Evolutionary conservation across 441 rosid genomes (phyloP), one percentile per base, ranked within the genome.

Genomic region (Macaranga tanarius): DNA sequence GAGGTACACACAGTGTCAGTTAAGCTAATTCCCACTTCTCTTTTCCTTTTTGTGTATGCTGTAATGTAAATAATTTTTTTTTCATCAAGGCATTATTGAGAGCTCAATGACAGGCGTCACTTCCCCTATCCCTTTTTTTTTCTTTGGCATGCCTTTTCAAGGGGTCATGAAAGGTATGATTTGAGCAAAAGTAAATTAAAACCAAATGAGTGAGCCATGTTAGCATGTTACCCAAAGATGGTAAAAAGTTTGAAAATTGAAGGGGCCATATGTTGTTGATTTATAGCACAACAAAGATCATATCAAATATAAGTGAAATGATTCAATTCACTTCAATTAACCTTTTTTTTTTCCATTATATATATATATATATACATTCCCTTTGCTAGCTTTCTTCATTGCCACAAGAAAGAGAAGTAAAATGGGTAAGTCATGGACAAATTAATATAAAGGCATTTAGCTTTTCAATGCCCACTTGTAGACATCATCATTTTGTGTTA

Each of bases 401-500:
- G 42, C 19, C 34, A 45, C 20, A 11, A 51, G 56, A 26, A 40
- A 52, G 67, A 28, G 13, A 59, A 47, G 72, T 17, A 12, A 73
- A 58, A 34, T 4, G 59, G 10, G 51, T 26, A 47, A 20, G 70
- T 55, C 6, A 75, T 59, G 47, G 67, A 72, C 67, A 64, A 64
- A 17, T 52, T 50, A 73, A 67, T 76, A 76, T 57, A 47, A 77
- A 80, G 82, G 68, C 57, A 67, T 67, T 54, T 55, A 45, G 44
- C 80, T 78, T 84, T 83, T 67, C 75, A 73, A 69, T 67, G 82
- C 82, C 90, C 87, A 87, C 93, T 87, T 82, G 91, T 52, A 82
- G 87, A 84, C 90, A 86, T 72, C 91, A 92, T 90, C 90, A 92
- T 92, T 87, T 79, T 80, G 81, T 67, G 80, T 70, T 81, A 80